A percentile compares a stretch with the other conserved stretches of the same genome.
phyloP scores from a whole-genome alignment of 2,329 filamentous ascomycete species.

The Rhinocladiella similis region DNA sequence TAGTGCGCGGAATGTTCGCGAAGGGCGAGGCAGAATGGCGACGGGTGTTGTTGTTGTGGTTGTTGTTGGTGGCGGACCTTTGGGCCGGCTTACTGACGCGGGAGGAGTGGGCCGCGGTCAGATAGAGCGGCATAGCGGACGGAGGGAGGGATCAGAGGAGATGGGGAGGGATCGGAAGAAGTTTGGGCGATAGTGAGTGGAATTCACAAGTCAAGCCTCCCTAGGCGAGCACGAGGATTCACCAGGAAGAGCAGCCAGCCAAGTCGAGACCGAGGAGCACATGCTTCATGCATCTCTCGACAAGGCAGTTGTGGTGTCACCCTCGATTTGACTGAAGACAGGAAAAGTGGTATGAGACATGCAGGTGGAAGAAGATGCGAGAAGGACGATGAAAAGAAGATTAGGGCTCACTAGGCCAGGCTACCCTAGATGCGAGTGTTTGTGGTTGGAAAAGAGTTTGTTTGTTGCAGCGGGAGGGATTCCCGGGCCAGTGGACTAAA shows the following conservation, averaged over 20 bases:
- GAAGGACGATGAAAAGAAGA: background rate
- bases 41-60: slow-evolving; percentile 21
- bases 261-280: background rate
- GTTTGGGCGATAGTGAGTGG: background rate
- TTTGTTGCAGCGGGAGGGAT: slow-evolving; percentile 4
- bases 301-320: background rate
- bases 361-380: background rate
- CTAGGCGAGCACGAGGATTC: too few relatives aligned
- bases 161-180: slow-evolving; percentile 6
- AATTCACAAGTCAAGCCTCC: too few relatives aligned
- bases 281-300: background rate
- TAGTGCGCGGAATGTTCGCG: slow-evolving; percentile 41
- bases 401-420: too few relatives aligned
- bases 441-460: slow-evolving; percentile 20
- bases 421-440: background rate
- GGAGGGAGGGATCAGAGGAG: background rate
- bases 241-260: background rate
- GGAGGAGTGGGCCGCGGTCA: slow-evolving; percentile 49
- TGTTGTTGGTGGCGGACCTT: slow-evolving; percentile 27
- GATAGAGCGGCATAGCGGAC: slow-evolving; percentile 46
- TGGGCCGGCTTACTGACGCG: slow-evolving; percentile 44
- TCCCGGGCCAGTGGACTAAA: slow-evolving; percentile 12
- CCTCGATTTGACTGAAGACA: background rate
- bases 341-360: background rate
- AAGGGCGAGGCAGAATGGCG: slow-evolving; percentile 41